phyloP scores from a whole-genome alignment of 177 flowering plant species.

The Vitis hybrid region DNA sequence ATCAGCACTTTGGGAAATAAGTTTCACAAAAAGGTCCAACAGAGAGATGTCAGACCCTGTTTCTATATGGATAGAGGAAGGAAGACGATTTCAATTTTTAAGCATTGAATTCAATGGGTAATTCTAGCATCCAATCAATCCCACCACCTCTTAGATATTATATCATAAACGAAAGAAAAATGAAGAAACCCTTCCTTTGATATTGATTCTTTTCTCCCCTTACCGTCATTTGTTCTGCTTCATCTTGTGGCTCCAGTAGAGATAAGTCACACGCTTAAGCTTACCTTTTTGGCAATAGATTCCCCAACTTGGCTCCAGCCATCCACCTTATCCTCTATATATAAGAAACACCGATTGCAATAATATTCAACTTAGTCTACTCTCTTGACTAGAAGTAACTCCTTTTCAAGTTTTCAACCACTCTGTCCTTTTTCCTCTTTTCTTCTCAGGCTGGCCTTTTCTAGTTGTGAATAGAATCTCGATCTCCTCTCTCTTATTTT shows the following conservation, averaged over 20 bases:
- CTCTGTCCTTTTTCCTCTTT: not conserved
- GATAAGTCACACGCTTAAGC: conserved; percentile 15
- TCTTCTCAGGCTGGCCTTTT: not conserved
- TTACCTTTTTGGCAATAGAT: conserved; percentile 21
- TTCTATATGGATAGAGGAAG: not conserved
- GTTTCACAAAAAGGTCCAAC: not conserved
- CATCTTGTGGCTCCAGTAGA: conserved; percentile 30
- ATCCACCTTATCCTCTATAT: conserved; percentile 6
- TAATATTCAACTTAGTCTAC: conserved; percentile 3
- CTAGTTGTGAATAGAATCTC: too few relatives aligned
- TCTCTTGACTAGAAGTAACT: not conserved
- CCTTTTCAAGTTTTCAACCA: not conserved
- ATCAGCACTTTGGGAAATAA: not conserved
- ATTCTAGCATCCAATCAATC: not conserved
- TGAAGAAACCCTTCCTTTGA: not conserved
- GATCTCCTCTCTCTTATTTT: too few relatives aligned
- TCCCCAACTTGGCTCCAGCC: conserved; percentile 28
- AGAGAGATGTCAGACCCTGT: not conserved
- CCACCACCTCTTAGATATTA: not conserved
- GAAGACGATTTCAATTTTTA: not conserved
- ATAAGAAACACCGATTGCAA: conserved; percentile 13
- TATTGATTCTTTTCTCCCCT: conserved; percentile 15
- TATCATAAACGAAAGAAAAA: not conserved
- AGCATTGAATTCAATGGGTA: not conserved
- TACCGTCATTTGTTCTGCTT: conserved; percentile 15